Conservation (phyloP, 1,284 basidiomycete genomes). For the Cryptococcus depauperatus region DNA sequence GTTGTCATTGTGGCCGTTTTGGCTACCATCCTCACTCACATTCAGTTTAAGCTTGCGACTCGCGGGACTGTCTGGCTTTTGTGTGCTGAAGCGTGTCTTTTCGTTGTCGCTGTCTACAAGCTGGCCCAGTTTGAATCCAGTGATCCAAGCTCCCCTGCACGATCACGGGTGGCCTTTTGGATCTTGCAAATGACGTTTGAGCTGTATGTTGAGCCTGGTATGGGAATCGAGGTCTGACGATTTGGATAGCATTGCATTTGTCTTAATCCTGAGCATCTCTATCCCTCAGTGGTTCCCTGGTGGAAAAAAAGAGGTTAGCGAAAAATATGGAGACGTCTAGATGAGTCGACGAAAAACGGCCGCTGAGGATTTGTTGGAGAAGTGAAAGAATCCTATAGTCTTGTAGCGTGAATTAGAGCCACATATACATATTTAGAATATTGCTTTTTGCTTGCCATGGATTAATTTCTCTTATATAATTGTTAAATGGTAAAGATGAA, state of each 20-base stretch:
- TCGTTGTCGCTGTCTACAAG: conserved; percentile 12
- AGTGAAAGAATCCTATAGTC: too few species aligned
- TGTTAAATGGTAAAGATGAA: too few species aligned
- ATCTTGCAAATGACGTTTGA: conserved; percentile 21
- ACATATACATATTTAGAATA: too few species aligned
- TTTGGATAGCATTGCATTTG: conserved; percentile 10
- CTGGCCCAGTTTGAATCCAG: conserved; percentile 8
- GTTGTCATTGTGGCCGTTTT: conserved; percentile 14
- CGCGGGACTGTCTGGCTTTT: conserved; percentile 8
- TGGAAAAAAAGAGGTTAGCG: not conserved
- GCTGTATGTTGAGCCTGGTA: conserved; percentile 10
- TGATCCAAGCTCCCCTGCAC: conserved; percentile 5
- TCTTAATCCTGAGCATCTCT: conserved; percentile 8
- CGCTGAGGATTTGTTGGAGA: too few species aligned
- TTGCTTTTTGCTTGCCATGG: too few species aligned
- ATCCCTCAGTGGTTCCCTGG: conserved; percentile 15
- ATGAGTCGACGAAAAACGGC: too few species aligned
- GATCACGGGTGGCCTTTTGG: conserved; percentile 19
- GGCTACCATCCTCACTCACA: conserved; percentile 11
- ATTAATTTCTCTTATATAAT: too few species aligned
- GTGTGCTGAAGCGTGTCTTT: not conserved
- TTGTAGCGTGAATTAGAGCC: too few species aligned
- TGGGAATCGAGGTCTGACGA: not conserved
- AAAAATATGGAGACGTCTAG: conserved; percentile 2
- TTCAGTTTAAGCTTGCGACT: conserved; percentile 10